Evolutionary conservation across 2,329 filamentous ascomycete genomes (phyloP).

Genomic region (Colletotrichum endophyticum): DNA sequence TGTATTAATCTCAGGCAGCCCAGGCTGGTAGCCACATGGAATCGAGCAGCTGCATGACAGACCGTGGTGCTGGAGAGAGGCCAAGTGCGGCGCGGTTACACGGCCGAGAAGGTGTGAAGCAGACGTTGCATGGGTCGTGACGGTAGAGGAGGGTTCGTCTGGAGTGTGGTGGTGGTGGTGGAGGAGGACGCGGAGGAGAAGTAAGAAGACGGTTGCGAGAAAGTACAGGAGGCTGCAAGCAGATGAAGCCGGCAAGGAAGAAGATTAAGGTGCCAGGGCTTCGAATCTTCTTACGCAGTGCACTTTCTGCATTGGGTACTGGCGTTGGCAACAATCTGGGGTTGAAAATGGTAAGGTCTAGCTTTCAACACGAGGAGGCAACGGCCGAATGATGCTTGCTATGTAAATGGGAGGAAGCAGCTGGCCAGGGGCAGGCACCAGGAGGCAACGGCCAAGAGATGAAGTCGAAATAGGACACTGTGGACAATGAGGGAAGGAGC

Average conservation of each 20-base stretch:
- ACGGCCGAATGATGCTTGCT: not conserved
- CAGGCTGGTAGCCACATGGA: slow-evolving; percentile 2
- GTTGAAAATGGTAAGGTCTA: not conserved
- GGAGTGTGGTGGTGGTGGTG: not conserved
- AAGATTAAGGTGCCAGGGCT: not conserved
- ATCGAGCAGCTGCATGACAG: slow-evolving; percentile 10
- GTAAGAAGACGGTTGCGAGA: not conserved
- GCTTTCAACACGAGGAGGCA: not conserved
- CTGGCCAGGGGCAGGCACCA: not conserved
- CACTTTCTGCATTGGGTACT: not conserved
- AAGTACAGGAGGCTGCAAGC: not conserved
- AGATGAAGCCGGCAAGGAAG: not conserved
- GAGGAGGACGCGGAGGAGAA: not conserved
- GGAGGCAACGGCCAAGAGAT: slow-evolving; percentile 5
- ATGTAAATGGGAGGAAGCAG: not conserved
- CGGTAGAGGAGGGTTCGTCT: not conserved
- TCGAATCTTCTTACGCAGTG: not conserved
- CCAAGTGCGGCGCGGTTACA: slow-evolving; percentile 8
- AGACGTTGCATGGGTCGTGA: not conserved
- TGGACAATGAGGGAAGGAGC: not conserved
- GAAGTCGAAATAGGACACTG: slow-evolving; percentile 15
- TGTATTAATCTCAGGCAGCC: slow-evolving; percentile 16
- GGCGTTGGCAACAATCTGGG: not conserved
- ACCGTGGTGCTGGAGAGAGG: not conserved
- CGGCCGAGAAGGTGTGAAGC: slow-evolving; percentile 4